Base-by-base conservation (phyloP, 129 eudicot species). In the Logfia minima region DNA sequence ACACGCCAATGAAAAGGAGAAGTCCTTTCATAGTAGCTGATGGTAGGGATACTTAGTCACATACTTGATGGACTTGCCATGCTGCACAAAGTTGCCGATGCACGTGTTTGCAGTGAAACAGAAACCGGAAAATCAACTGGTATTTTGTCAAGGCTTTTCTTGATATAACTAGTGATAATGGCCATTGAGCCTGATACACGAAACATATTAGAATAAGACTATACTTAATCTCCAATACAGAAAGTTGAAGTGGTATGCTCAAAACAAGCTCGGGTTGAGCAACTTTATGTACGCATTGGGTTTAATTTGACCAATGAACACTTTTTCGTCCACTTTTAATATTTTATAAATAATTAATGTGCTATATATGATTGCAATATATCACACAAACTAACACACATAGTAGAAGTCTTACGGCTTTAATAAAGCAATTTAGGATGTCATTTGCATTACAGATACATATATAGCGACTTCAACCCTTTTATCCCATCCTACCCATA, bases 41-140 rank as follows among this genome's bases (percentile, higher is more conserved):
- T 28, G 24, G 61, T 60, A 72, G 48, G 59, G 76, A 43, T 63
- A 24, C 37, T 69, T 35, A 24, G 77, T 45, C 66, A 5, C 89
- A 70, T 89, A 91, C 99, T 80, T 94, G 99, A 85, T 94, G 99
- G 43, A 87, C 78, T 86, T 94, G 97, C 99, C 99, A 94, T 70
- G 99, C 99, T 66, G 85, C 93, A 86, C 97, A 91, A 74, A 94
- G 97, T 83, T 94, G 99, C 48, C 96, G 84, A 68, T 85, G 86
- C 74, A 94, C 96, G 56, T 94, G 92, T 83, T 94, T 94, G 80
- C 99, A 94, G 84, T 91, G 97, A 85, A 94, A 94, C 68, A 94
- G 82, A 68, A 89, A 89, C 70, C 96, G 92, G 58, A 94, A 94
- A 72, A 89, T 89, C 77, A 94, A 77, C 86, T 94, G 99, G 77